Conservation (phyloP, 2,329 filamentous ascomycete species). For the Sporothrix dimorphospora region DNA sequence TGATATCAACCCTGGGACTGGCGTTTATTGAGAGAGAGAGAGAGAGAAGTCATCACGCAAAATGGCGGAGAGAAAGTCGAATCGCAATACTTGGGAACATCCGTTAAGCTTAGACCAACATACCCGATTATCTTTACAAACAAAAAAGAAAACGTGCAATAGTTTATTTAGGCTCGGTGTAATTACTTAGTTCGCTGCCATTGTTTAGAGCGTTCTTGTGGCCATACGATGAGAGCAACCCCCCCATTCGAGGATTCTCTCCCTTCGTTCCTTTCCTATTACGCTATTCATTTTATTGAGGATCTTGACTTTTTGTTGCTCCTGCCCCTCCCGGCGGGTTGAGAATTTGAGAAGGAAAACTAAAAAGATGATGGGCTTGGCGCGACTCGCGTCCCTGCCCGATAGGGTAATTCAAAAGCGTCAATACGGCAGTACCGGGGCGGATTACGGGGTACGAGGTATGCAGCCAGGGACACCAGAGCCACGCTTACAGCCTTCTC, state of each 20-base stretch:
- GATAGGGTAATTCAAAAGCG: background rate
- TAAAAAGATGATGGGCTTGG: background rate
- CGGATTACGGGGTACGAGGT: no score
- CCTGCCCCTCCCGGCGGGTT: background rate
- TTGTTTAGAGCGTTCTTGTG: background rate
- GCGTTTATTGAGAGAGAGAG: constrained; percentile 4
- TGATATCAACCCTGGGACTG: constrained; percentile 19
- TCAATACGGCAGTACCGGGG: no score
- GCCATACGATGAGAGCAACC: background rate
- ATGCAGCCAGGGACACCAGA: no score
- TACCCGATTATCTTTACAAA: background rate
- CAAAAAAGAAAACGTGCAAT: background rate
- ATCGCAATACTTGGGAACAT: background rate
- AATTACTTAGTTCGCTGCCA: background rate
- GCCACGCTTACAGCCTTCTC: background rate
- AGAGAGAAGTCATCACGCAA: background rate
- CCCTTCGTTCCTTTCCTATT: background rate
- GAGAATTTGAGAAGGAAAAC: background rate
- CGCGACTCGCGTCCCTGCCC: background rate
- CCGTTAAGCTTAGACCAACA: constrained; percentile 4
- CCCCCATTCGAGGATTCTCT: background rate
- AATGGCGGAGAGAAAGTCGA: background rate
- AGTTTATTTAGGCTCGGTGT: background rate
- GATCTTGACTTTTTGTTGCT: background rate
- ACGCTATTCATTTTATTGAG: background rate